Conservation (phyloP, 192 early-diverging fungal species). For the Coemansia sp. region DNA sequence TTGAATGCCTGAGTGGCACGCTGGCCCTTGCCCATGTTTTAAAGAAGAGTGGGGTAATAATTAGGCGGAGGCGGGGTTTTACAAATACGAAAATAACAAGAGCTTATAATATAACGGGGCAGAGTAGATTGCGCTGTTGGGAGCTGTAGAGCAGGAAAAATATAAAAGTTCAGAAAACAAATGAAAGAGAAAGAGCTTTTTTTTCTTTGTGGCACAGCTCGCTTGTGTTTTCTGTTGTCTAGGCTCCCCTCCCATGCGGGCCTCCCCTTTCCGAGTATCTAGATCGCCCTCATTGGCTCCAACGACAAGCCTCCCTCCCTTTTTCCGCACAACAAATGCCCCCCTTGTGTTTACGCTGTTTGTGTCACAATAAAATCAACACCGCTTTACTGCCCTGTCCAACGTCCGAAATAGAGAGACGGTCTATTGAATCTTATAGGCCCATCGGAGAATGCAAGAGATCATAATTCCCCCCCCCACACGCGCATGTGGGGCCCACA, state of each 20-base stretch:
- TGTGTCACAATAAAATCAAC: neutral
- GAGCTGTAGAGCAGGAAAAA: neutral
- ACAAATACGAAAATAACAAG: neutral
- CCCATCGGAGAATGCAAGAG: too few species aligned
- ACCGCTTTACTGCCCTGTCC: neutral
- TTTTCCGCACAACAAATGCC: neutral
- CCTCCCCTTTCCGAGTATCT: too few species aligned
- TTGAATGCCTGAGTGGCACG: conserved; percentile 36
- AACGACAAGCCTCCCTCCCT: neutral
- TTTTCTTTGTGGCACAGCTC: too few species aligned
- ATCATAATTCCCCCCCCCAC: neutral
- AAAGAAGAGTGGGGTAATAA: neutral
- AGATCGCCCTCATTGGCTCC: too few species aligned
- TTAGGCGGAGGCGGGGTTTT: neutral
- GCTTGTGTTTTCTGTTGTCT: too few species aligned
- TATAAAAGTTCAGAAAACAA: neutral
- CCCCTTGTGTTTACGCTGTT: neutral
- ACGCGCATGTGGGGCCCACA: neutral
- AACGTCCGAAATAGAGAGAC: neutral
- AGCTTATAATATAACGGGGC: neutral
- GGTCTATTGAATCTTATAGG: too few species aligned
- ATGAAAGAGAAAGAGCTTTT: neutral
- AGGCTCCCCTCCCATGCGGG: neutral
- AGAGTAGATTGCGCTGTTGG: neutral
- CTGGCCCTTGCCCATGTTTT: conserved; percentile 46